A percentile compares a stretch with the other conserved stretches of the same genome.
These are phyloP conservation scores for Starmerella etchellsii DNA, from an alignment of 805 yeast genomes.

Conservation along the genomic window DNA sequence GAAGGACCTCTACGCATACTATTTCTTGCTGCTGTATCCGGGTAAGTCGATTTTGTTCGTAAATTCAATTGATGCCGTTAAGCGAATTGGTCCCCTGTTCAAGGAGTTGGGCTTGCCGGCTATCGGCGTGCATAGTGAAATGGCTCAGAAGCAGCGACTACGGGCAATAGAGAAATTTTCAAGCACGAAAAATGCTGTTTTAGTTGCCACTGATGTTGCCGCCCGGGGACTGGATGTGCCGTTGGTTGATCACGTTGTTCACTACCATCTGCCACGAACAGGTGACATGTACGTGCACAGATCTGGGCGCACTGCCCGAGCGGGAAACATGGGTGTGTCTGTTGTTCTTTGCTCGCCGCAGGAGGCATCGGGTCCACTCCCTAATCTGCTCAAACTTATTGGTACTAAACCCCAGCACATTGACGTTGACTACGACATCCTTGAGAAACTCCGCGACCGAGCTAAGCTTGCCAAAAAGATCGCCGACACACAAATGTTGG, in stretches of 20 bases:
- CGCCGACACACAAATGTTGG: conserved; percentile 56
- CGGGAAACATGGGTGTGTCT: conserved; percentile 86
- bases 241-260: conserved; percentile 82
- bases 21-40: conserved; percentile 72
- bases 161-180: conserved; percentile 73
- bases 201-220: conserved; percentile 94
- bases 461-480: conserved; percentile 55
- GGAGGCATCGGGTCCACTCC: conserved; percentile 79
- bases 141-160: conserved; percentile 89
- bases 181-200: conserved; percentile 35
- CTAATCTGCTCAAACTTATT: conserved; percentile 50
- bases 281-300: conserved; percentile 93
- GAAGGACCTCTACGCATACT: conserved; percentile 80
- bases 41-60: conserved; percentile 86
- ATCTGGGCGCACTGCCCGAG: conserved; percentile 98
- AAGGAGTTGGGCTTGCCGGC: conserved; percentile 51
- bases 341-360: conserved; percentile 86
- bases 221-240: conserved; percentile 96
- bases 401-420: conserved; percentile 45
- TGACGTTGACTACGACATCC: conserved; percentile 63
- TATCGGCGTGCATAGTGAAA: conserved; percentile 78
- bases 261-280: conserved; percentile 85
- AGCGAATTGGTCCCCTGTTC: conserved; percentile 65
- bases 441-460: conserved; percentile 58
- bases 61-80: conserved; percentile 89